Base-by-base conservation (phyloP, 495 filamentous ascomycete species). In the Aspergillus coremiiformis region DNA sequence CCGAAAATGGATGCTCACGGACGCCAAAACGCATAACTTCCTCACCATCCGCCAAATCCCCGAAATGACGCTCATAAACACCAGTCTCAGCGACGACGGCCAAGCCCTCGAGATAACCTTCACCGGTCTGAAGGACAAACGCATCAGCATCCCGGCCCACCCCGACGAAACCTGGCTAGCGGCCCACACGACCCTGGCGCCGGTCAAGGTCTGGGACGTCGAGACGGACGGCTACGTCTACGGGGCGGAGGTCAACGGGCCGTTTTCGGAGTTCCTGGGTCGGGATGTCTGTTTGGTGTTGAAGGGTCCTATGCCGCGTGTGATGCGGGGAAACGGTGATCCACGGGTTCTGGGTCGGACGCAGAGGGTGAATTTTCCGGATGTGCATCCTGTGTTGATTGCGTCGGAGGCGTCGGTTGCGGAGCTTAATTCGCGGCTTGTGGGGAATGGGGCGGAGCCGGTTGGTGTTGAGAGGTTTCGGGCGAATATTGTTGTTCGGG, bases 401-500 rank as follows among this genome's bases (percentile, higher is more conserved):
- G 80, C 69, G 27, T 81, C 79, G 26, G 77, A 78, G 45, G 72
- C 66, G 27, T 76, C 71, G 10, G 65, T 83, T 11, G 49, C 53
- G 0, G 72, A 75, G 45, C 52, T 75, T 12, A 75, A 75, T 44
- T 6, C 15, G 0, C 55, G 70, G 10, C 47, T 75, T 1, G 27
- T 9, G 2, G 11, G 10, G 9, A 48, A 43, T 8, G 66, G 65
- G 10, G 54, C 54, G 7, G 65, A 68, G 24, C 52, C 58, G 0
- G 69, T 75, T 41, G 70, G 63, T 1, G 59, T 81, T 22, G 74
- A 79, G 29, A 80, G 89, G 11, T 96, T 95, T 68, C 78, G 92
- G 33, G 81, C 92, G 5, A 97, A 96, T 67, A 84, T 97, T 39
- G 82, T 94, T 48, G 66, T 89, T 45, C 70, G 70, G 4, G 86